phyloP scores from a whole-genome alignment of 768 basidiomycete genomes.

The Tulasnella sp. region DNA sequence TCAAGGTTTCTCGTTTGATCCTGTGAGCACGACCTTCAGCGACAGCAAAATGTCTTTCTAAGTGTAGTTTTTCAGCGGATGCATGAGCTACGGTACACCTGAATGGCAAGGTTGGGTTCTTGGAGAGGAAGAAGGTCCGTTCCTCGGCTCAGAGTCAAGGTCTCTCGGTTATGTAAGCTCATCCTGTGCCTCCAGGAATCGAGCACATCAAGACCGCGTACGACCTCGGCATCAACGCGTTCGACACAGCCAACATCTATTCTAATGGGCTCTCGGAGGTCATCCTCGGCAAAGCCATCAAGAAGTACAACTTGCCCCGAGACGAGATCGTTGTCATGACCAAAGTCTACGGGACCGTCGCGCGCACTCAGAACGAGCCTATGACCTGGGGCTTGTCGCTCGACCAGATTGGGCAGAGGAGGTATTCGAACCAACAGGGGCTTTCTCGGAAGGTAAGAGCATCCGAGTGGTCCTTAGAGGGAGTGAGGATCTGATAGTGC shows the following conservation, averaged over 20 bases:
- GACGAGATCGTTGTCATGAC: constrained; percentile 35
- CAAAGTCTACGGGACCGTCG: constrained; percentile 22
- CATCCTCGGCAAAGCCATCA: constrained; percentile 36
- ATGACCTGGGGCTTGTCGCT: background rate
- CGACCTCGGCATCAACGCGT: constrained; percentile 53
- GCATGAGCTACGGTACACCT: constrained; percentile 45
- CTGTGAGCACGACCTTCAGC: background rate
- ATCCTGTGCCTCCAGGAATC: background rate
- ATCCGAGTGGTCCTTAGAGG: background rate
- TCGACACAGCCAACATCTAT: constrained; percentile 25
- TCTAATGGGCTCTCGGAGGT: constrained; percentile 33
- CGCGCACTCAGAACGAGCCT: background rate
- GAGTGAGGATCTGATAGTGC: constrained; percentile 10
- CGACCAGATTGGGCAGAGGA: constrained; percentile 4
- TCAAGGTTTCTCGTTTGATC: constrained; percentile 13
- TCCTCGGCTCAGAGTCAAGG: constrained; percentile 5
- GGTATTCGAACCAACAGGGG: constrained; percentile 23
- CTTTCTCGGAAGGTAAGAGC: constrained; percentile 28
- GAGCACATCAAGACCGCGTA: constrained; percentile 12
- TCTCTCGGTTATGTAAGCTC: too few relatives aligned
- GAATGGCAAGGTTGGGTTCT: constrained; percentile 47
- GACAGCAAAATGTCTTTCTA: background rate
- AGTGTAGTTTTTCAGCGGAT: constrained; percentile 34
- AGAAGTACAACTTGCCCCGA: constrained; percentile 28
- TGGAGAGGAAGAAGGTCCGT: constrained; percentile 37